Evolutionary conservation across 1,284 basidiomycete genomes (phyloP).

Genomic region (Fomitiporia mediterranea): DNA sequence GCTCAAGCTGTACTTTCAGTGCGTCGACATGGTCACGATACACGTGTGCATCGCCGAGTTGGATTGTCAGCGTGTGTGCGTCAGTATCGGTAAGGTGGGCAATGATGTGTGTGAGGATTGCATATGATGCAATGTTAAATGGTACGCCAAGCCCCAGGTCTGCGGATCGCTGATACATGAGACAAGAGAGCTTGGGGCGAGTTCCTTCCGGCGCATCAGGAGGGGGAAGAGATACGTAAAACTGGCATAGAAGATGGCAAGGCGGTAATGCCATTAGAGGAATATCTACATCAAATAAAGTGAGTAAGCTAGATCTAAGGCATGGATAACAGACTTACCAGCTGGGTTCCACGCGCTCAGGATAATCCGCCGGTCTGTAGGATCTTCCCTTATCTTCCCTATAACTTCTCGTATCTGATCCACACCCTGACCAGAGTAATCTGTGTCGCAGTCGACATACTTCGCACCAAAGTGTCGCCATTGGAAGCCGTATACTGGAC

Average conservation of each 20-base stretch:
- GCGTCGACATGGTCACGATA: slow-evolving; percentile 92
- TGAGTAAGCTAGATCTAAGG: not conserved
- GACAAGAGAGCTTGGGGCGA: slow-evolving; percentile 80
- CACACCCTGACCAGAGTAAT: slow-evolving; percentile 87
- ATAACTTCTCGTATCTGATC: slow-evolving; percentile 92
- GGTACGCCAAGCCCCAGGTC: slow-evolving; percentile 96
- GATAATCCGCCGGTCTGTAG: slow-evolving; percentile 94
- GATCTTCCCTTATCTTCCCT: slow-evolving; percentile 87
- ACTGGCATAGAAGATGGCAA: slow-evolving; percentile 98
- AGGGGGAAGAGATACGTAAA: slow-evolving; percentile 87
- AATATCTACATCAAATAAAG: slow-evolving; percentile 56
- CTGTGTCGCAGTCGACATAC: slow-evolving; percentile 77
- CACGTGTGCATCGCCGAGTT: slow-evolving; percentile 96
- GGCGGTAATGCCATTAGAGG: slow-evolving; percentile 94
- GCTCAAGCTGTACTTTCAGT: slow-evolving; percentile 73
- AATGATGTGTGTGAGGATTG: slow-evolving; percentile 95
- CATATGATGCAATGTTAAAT: slow-evolving; percentile 98
- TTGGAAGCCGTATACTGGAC: slow-evolving; percentile 98
- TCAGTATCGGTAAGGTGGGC: slow-evolving; percentile 86
- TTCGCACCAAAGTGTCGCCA: slow-evolving; percentile 97
- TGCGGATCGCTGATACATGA: slow-evolving; percentile 98
- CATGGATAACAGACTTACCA: slow-evolving; percentile 47
- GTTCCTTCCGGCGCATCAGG: slow-evolving; percentile 38
- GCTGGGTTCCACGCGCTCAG: slow-evolving; percentile 97
- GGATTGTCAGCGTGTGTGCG: slow-evolving; percentile 85